Evolutionary conservation across 495 filamentous ascomycete genomes (phyloP).

Genomic region (Schizothecium vesticola): DNA sequence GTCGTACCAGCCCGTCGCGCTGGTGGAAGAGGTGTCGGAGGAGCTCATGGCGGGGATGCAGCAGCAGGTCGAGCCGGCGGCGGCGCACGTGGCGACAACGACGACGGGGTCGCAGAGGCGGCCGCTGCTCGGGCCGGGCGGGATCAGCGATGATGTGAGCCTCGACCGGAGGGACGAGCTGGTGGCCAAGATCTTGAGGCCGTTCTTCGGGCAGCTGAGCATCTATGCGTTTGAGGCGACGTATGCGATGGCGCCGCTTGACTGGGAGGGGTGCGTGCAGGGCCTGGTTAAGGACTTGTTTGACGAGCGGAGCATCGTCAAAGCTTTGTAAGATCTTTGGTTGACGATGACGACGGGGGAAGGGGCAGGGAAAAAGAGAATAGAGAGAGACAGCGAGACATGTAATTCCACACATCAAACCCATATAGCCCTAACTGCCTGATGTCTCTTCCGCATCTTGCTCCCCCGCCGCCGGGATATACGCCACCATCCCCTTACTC

Average conservation of each 20-base stretch:
- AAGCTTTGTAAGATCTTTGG: conserved; percentile 35
- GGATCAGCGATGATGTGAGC: conserved; percentile 45
- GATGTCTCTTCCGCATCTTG: no score
- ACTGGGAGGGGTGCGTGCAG: conserved; percentile 61
- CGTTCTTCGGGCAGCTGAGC: conserved; percentile 86
- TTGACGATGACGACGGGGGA: not conserved
- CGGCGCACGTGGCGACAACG: not conserved
- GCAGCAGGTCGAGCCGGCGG: conserved; percentile 22
- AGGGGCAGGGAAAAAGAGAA: no score
- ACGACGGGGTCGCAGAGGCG: conserved; percentile 24
- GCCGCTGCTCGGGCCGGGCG: conserved; percentile 43
- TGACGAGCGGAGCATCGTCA: conserved; percentile 64
- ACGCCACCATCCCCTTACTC: conserved; percentile 68
- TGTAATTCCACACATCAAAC: not conserved
- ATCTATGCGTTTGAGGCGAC: conserved; percentile 89
- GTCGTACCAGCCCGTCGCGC: conserved; percentile 64
- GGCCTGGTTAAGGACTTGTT: conserved; percentile 76
- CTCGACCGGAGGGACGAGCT: conserved; percentile 62
- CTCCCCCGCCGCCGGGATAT: conserved; percentile 33
- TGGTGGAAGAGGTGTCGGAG: conserved; percentile 83
- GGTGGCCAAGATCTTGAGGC: conserved; percentile 67
- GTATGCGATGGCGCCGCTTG: conserved; percentile 72
- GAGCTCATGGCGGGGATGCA: conserved; percentile 51
- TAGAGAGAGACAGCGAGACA: not conserved
- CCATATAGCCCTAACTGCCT: not conserved